phyloP scores from a whole-genome alignment of 768 basidiomycete genomes.

The Phlebiopsis flavidoalba region DNA sequence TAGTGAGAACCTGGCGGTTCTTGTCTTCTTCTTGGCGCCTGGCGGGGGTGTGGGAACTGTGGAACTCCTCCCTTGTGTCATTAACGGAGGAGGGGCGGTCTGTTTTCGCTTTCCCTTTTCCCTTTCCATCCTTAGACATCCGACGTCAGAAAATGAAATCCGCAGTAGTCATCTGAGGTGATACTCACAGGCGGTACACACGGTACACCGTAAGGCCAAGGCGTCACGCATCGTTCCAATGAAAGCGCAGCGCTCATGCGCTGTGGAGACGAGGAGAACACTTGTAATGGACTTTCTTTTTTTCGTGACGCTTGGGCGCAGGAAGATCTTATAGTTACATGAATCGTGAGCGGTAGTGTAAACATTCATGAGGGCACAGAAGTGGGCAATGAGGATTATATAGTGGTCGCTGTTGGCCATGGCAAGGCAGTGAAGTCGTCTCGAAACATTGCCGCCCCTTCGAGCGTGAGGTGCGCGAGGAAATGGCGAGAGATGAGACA shows the following conservation, averaged over 20 bases:
- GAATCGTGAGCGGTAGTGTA: conserved; percentile 23
- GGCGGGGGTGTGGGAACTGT: too few relatives aligned
- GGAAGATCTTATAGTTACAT: conserved; percentile 56
- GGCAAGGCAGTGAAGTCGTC: not conserved
- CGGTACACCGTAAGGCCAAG: conserved; percentile 84
- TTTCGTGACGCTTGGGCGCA: conserved; percentile 74
- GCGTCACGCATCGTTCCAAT: conserved; percentile 85
- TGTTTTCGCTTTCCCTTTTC: conserved; percentile 65
- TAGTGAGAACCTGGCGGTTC: not conserved
- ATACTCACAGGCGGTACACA: conserved; percentile 76
- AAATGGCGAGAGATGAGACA: not conserved
- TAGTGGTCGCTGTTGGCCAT: conserved; percentile 35
- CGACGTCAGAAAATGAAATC: not conserved
- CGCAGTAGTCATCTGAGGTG: not conserved
- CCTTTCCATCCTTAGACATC: conserved; percentile 67
- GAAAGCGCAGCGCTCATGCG: conserved; percentile 78
- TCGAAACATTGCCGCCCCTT: conserved; percentile 2
- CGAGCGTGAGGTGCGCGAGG: conserved; percentile 4
- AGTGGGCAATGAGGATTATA: conserved; percentile 25
- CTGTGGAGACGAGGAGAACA: conserved; percentile 78
- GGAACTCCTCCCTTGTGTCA: conserved; percentile 52
- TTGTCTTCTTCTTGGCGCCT: not conserved
- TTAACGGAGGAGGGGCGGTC: conserved; percentile 60
- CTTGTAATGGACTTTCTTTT: conserved; percentile 78
- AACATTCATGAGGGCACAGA: conserved; percentile 14